Evolutionary conservation across 495 filamentous ascomycete genomes (phyloP).

Genomic region (Aspergillus avenaceus): DNA sequence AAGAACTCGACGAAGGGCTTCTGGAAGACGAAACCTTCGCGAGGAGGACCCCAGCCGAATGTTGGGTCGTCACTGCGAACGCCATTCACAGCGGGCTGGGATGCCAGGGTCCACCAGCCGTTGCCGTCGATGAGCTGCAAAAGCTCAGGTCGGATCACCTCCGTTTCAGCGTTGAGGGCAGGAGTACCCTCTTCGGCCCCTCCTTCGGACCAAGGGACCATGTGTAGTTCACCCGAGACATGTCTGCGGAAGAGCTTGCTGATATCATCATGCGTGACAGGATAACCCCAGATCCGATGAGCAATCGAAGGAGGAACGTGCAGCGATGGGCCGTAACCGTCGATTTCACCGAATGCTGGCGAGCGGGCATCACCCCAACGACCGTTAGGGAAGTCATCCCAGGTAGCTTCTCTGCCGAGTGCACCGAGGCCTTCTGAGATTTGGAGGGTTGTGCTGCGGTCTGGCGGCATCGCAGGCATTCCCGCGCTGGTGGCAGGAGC

Average conservation of each 20-base stretch:
- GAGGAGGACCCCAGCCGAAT: conserved; percentile 91
- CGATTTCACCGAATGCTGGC: conserved; percentile 90
- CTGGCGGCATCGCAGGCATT: conserved; percentile 38
- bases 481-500: conserved; percentile 47
- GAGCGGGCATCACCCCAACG: conserved; percentile 91
- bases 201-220: conserved; percentile 92
- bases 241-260: conserved; percentile 74
- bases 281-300: conserved; percentile 77
- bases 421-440: conserved; percentile 89
- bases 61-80: conserved; percentile 67
- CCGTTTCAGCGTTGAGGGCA: conserved; percentile 70
- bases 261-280: conserved; percentile 64
- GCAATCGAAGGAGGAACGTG: conserved; percentile 78
- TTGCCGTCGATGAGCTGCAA: conserved; percentile 65
- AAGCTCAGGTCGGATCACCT: conserved; percentile 69
- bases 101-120: conserved; percentile 93
- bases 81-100: conserved; percentile 92
- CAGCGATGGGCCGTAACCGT: conserved; percentile 87
- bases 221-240: conserved; percentile 65
- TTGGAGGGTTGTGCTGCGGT: conserved; percentile 75
- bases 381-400: conserved; percentile 98
- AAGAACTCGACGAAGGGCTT: conserved; percentile 99
- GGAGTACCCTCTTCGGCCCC: conserved; percentile 51
- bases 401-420: conserved; percentile 93
- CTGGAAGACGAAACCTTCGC: conserved; percentile 90